Evolutionary conservation across 2,329 filamentous ascomycete genomes (phyloP).

Genomic region (Colletotrichum eremochloae): DNA sequence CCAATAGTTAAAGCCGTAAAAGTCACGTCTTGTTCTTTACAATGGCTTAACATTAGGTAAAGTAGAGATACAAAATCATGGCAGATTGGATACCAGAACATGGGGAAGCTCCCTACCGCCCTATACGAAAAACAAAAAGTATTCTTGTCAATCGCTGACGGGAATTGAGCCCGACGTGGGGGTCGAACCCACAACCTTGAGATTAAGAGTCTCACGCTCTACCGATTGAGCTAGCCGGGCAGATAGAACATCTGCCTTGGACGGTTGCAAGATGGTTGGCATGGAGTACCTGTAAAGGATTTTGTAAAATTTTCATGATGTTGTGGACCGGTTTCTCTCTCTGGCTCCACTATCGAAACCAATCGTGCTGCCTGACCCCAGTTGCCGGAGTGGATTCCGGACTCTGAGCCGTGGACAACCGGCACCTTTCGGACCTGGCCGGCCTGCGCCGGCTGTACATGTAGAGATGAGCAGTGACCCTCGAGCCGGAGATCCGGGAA

Average conservation of each 20-base stretch:
- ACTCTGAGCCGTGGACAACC: background rate
- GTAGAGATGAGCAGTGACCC: background rate
- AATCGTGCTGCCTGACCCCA: background rate
- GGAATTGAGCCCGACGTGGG: conserved; percentile 47
- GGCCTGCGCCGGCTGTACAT: background rate
- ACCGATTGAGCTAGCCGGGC: conserved; percentile 77
- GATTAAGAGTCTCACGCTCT: conserved; percentile 81
- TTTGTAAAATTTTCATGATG: conserved; percentile 20
- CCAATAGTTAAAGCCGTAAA: no score
- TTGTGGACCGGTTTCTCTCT: conserved; percentile 12
- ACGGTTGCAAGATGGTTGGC: background rate
- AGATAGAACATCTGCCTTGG: conserved; percentile 41
- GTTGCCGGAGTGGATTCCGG: background rate
- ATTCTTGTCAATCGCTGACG: conserved; percentile 30
- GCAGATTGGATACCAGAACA: background rate
- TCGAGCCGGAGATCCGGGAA: no score
- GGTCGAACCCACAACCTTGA: conserved; percentile 69
- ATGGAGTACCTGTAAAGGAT: background rate
- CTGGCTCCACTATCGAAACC: background rate
- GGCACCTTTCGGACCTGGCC: background rate
- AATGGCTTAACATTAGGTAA: no score
- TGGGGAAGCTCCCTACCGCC: fast-evolving
- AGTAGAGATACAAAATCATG: no score
- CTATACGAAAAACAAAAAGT: conserved; percentile 7
- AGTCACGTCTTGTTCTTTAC: no score